Conservation (phyloP, 106 monocot species). For the Platanthera guangdongensis region DNA sequence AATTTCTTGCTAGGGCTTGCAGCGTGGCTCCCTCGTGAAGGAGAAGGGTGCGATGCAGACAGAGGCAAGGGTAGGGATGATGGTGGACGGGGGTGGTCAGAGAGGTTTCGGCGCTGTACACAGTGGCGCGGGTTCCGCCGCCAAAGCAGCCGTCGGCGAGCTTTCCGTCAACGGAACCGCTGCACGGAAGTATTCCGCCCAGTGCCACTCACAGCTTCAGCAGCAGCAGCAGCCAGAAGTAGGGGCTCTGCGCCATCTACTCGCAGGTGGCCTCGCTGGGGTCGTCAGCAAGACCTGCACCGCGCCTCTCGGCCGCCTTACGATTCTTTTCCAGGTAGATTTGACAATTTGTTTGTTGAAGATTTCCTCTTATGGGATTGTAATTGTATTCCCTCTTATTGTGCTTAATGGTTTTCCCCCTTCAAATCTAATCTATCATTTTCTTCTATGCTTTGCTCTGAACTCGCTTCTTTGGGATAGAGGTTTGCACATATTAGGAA, state of each 20-base stretch:
- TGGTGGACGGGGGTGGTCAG: slow-evolving; percentile 16
- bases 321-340: slow-evolving; percentile 88
- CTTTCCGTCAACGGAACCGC: slow-evolving; percentile 19
- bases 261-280: slow-evolving; percentile 84
- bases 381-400: neutral
- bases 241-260: slow-evolving; percentile 48
- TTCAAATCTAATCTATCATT: neutral
- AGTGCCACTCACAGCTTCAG: slow-evolving; percentile 20
- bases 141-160: slow-evolving; percentile 1
- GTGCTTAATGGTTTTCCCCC: too few relatives aligned
- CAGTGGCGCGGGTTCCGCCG: slow-evolving; percentile 8
- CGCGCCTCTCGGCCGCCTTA: slow-evolving; percentile 89
- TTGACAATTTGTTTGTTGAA: neutral
- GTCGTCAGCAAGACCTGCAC: slow-evolving; percentile 99
- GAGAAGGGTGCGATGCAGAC: slow-evolving; percentile 28
- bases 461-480: neutral
- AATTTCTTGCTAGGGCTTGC: neutral
- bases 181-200: slow-evolving; percentile 24
- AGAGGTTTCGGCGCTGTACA: slow-evolving; percentile 33
- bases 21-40: neutral
- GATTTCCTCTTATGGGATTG: neutral
- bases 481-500: neutral
- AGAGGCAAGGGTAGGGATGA: slow-evolving; percentile 33
- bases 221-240: slow-evolving; percentile 47
- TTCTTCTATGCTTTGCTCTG: neutral